phyloP scores from a whole-genome alignment of 768 basidiomycete genomes.

The Lactarius quietus region DNA sequence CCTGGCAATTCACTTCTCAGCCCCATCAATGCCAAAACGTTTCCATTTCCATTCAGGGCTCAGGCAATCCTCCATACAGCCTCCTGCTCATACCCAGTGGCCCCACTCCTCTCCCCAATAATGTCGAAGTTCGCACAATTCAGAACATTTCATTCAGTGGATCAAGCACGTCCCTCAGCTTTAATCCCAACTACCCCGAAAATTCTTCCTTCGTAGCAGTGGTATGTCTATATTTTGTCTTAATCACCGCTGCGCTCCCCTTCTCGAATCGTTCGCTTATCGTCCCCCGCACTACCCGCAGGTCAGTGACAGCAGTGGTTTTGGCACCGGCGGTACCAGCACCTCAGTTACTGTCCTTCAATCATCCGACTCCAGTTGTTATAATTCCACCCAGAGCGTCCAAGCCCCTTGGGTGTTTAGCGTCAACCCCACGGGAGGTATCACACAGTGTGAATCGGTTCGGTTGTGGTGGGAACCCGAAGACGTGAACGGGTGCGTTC shows the following conservation, averaged over 20 bases:
- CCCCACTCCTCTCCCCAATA: constrained; percentile 54
- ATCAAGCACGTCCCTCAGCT: constrained; percentile 40
- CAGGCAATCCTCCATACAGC: constrained; percentile 63
- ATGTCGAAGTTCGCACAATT: constrained; percentile 60
- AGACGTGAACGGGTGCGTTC: constrained; percentile 50
- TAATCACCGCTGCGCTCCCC: neutral
- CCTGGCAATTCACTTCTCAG: constrained; percentile 41
- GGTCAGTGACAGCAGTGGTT: constrained; percentile 58
- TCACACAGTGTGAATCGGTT: constrained; percentile 60
- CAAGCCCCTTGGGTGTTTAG: constrained; percentile 55
- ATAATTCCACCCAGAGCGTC: constrained; percentile 46
- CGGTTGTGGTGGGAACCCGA: constrained; percentile 63
- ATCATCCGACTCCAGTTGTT: constrained; percentile 58
- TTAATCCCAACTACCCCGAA: constrained; percentile 60
- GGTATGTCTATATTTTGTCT: constrained; percentile 43
- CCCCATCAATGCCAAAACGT: constrained; percentile 69
- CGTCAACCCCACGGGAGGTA: constrained; percentile 56
- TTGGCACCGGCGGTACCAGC: constrained; percentile 75
- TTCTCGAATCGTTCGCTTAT: constrained; percentile 2
- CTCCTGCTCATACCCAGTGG: constrained; percentile 68
- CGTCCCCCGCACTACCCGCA: constrained; percentile 26
- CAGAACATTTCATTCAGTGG: constrained; percentile 51
- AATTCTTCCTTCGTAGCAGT: constrained; percentile 74
- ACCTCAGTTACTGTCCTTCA: constrained; percentile 52
- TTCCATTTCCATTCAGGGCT: constrained; percentile 54